phyloP scores from a whole-genome alignment of 1,284 basidiomycete genomes.

The Coniophora puteana region DNA sequence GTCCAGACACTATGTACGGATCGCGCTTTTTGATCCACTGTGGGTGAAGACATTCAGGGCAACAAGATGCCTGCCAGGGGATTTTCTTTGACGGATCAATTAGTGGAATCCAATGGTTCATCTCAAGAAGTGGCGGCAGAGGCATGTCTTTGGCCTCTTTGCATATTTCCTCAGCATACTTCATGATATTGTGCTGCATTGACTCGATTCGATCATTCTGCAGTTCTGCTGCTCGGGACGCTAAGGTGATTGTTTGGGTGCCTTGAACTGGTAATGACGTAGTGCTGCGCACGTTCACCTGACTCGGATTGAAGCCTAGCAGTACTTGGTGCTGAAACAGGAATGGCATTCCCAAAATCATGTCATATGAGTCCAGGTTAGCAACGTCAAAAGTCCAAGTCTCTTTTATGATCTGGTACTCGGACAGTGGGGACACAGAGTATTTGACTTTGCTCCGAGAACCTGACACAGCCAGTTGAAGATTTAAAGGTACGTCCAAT shows the following conservation, averaged over 20 bases:
- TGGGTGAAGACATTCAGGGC: slow-evolving; percentile 25
- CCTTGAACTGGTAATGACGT: slow-evolving; percentile 15
- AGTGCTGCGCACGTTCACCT: slow-evolving; percentile 17
- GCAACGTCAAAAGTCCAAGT: slow-evolving; percentile 16
- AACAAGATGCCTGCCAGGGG: slow-evolving; percentile 25
- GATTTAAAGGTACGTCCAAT: slow-evolving; percentile 4
- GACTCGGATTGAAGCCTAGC: slow-evolving; percentile 20
- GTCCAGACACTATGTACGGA: slow-evolving; percentile 22
- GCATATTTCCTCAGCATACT: slow-evolving; percentile 24
- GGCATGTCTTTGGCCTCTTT: slow-evolving; percentile 19
- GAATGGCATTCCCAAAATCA: slow-evolving; percentile 28
- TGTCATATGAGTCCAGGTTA: slow-evolving; percentile 22
- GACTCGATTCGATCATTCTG: slow-evolving; percentile 13
- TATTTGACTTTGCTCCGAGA: slow-evolving; percentile 4
- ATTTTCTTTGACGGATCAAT: slow-evolving; percentile 31
- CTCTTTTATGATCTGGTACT: slow-evolving; percentile 22
- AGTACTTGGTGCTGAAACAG: slow-evolving; percentile 22
- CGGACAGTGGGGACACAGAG: not conserved
- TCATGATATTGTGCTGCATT: slow-evolving; percentile 10
- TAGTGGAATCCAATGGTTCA: slow-evolving; percentile 37
- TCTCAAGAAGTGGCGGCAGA: slow-evolving; percentile 28
- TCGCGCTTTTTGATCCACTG: slow-evolving; percentile 28
- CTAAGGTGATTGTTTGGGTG: slow-evolving; percentile 8
- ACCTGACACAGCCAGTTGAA: slow-evolving; percentile 9
- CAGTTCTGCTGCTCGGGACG: slow-evolving; percentile 13